A percentile compares a stretch with the other conserved stretches of the same genome.
phyloP scores from a whole-genome alignment of 1,284 basidiomycete species.

The Ustilago vetiveriae region DNA sequence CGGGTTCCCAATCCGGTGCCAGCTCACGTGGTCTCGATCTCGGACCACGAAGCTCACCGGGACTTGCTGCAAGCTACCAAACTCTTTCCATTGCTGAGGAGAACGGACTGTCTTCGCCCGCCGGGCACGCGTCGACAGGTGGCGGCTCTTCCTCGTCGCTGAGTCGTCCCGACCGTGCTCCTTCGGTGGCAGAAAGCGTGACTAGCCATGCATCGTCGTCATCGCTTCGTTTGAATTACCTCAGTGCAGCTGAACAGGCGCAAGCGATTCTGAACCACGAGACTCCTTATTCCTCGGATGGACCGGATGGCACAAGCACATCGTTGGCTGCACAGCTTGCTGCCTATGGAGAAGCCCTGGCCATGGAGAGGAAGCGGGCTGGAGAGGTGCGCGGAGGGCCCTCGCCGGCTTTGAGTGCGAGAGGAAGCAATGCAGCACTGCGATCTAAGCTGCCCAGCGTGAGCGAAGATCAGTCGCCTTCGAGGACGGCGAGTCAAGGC shows the following conservation, averaged over 20 bases:
- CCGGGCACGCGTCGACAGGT: neutral
- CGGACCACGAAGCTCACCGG: conserved; percentile 25
- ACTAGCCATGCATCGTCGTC: conserved; percentile 35
- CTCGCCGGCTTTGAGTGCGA: conserved; percentile 37
- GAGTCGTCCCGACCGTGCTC: conserved; percentile 17
- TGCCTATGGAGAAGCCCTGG: conserved; percentile 54
- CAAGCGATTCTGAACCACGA: conserved; percentile 52
- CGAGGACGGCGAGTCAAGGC: conserved; percentile 12
- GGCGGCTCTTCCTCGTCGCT: conserved; percentile 2
- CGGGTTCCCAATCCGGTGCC: conserved; percentile 34
- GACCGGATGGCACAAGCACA: conserved; percentile 34
- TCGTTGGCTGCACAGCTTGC: conserved; percentile 48
- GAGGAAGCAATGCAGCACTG: conserved; percentile 45
- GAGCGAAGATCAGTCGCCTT: conserved; percentile 47
- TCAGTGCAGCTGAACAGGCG: conserved; percentile 51
- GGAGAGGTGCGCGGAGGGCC: conserved; percentile 35
- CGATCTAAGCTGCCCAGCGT: conserved; percentile 46
- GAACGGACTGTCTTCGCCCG: conserved; percentile 11
- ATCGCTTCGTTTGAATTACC: conserved; percentile 38
- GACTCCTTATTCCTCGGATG: conserved; percentile 18
- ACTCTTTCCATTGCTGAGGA: conserved; percentile 46
- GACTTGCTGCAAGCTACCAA: conserved; percentile 24
- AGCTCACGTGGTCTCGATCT: conserved; percentile 23
- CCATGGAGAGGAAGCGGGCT: conserved; percentile 38
- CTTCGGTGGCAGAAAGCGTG: conserved; percentile 28